A percentile compares a stretch with the other conserved stretches of the same genome.
phyloP scores from a whole-genome alignment of 768 basidiomycete genomes.

The Coprinellus micaceus region DNA sequence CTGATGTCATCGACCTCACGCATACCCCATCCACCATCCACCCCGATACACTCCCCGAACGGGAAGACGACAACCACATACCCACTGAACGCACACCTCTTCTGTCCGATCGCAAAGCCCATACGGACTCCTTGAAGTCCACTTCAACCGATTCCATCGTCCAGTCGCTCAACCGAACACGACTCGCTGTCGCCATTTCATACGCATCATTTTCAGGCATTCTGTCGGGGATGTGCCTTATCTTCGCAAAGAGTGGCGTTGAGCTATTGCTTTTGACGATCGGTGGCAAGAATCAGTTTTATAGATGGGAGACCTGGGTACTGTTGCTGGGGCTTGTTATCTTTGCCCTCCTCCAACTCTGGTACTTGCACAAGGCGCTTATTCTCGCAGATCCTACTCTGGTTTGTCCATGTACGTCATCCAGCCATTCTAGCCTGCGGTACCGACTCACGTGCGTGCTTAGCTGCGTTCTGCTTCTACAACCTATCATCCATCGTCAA shows the following conservation, averaged over 20 bases:
- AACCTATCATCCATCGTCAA: constrained; percentile 90
- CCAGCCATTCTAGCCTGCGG: no score
- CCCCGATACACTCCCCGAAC: neutral
- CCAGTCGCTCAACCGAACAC: constrained; percentile 37
- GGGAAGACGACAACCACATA: constrained; percentile 25
- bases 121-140: constrained; percentile 7
- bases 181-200: constrained; percentile 69
- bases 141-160: constrained; percentile 11
- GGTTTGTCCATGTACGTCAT: constrained; percentile 74
- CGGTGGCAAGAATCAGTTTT: constrained; percentile 74
- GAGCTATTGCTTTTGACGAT: constrained; percentile 81
- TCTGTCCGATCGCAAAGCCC: constrained; percentile 4
- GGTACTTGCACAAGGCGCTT: constrained; percentile 80
- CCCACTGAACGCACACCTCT: constrained; percentile 32
- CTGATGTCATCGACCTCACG: constrained; percentile 33
- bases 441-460: no score
- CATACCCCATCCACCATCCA: constrained; percentile 32
- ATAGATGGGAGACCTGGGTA: constrained; percentile 81
- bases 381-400: constrained; percentile 80
- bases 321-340: constrained; percentile 66
- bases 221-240: constrained; percentile 85
- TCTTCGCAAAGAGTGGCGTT: constrained; percentile 92
- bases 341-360: constrained; percentile 78
- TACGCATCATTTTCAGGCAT: constrained; percentile 88
- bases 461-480: constrained; percentile 92